Evolutionary conservation across 2,329 filamentous ascomycete species (phyloP), one percentile per base, ranked within the genome.

Genomic region (Ceratocystis cacaofunesta): DNA sequence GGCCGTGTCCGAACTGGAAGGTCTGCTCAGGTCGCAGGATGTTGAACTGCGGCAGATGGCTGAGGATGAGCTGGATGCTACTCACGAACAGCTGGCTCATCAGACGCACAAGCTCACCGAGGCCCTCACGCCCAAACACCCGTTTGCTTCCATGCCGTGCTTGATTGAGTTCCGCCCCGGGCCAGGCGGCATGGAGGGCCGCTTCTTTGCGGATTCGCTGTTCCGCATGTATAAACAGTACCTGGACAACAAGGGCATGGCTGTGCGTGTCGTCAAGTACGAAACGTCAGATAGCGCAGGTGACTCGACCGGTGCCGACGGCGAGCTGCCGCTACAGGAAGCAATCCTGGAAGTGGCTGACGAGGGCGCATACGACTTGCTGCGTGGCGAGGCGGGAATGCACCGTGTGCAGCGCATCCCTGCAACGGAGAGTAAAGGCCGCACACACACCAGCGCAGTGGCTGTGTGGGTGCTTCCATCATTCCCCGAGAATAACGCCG

Each of bases 361-460:
- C 62, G 77, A 83, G 1, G 90, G 90, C 36, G 86, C 91, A 25
- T 99, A 96, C 75, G 89, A 88, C 68, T 72, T 84, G 1, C 84
- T 99, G 71, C 84, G 92, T 68, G 87, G 87, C 70, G 94, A 99
- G 75, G 90, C 92, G 2, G 94, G 94, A 41, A 94, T 99, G 69
- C 94, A 99, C 74, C 85, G 94, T 32, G 94, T 99, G 0, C 94
- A 99, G 78, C 85, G 94, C 30, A 87, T 99, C 2, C 94, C 94
- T 1, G 86, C 86, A 10, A 99, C 94, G 0, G 94, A 99, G 74
- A 89, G 81, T 69, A 92, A 90, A 73, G 94, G 94, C 1, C 85
- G 94, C 32, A 94, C 90, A 17, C 94, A 99, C 75, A 99, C 94
- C 10, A 94, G 89, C 72, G 92, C 92, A 12, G 92, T 91, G 2